A percentile compares a stretch with the other conserved stretches of the same genome.
These are phyloP conservation scores for Lactarius vividus DNA, from an alignment of 768 basidiomycete genomes.

Conservation along the genomic window DNA sequence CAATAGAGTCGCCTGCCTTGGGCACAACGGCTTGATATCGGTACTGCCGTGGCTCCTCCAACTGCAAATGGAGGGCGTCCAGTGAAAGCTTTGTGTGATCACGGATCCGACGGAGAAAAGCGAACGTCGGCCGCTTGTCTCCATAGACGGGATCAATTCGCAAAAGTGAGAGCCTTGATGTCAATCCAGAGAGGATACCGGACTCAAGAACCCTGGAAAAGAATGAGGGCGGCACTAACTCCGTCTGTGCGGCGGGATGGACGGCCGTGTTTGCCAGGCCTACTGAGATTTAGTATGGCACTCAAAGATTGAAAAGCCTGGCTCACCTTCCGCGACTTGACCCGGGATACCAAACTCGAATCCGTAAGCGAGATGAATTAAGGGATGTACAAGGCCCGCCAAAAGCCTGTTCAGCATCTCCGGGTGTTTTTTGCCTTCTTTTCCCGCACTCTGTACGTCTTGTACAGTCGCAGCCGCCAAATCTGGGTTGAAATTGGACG, in stretches of 20 bases:
- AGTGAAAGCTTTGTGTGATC: conserved; percentile 41
- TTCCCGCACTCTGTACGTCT: conserved; percentile 21
- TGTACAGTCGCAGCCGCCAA: conserved; percentile 26
- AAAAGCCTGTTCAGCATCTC: conserved; percentile 58
- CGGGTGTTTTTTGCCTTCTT: conserved; percentile 37
- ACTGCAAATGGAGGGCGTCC: conserved; percentile 12
- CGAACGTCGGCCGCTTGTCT: conserved; percentile 39
- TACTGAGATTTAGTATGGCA: conserved; percentile 28
- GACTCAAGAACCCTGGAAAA: conserved; percentile 23
- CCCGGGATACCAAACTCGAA: conserved; percentile 61
- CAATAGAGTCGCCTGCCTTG: conserved; percentile 23
- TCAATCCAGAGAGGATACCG: conserved; percentile 28
- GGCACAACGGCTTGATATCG: conserved; percentile 25
- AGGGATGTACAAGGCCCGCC: conserved; percentile 57
- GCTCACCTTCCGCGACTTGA: conserved; percentile 57
- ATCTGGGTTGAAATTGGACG: conserved; percentile 43
- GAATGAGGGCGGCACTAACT: conserved; percentile 35
- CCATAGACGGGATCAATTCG: conserved; percentile 33
- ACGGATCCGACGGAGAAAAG: conserved; percentile 53
- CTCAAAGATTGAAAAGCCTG: background rate
- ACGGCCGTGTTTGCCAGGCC: conserved; percentile 58
- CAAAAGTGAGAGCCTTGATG: conserved; percentile 29
- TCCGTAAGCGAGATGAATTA: conserved; percentile 64
- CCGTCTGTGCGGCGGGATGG: conserved; percentile 39
- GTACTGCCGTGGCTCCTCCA: conserved; percentile 9